Base-by-base conservation (phyloP, 257 asterid species). In the Ilex aquifolium region DNA sequence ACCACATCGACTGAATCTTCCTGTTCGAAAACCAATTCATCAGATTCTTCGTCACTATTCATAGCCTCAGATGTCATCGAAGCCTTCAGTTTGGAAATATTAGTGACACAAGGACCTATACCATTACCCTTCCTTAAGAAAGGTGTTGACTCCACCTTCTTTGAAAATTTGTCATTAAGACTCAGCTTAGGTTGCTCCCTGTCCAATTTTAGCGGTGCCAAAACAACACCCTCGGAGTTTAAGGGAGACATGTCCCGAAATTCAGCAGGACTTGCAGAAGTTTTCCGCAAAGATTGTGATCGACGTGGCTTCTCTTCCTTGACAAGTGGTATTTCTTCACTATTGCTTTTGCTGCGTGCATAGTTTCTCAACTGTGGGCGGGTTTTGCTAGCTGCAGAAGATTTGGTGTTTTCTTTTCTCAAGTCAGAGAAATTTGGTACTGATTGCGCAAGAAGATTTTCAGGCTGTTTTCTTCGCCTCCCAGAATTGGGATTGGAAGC, bases 391-490 rank as follows among this genome's bases (percentile, higher is more conserved):
- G 77, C 69, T 70, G 85, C 79, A 62, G 78, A 69, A 76, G 85
- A 85, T 73, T 77, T 88, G 55, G 92, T 67, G 57, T 81, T 87
- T 76, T 93, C 99, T 72, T 84, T 93, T 84, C 87, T 77, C 77
- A 86, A 64, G 59, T 84, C 95, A 57, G 95, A 78, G 71, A 93
- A 85, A 73, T 84, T 88, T 39, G 90, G 96, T 78, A 87, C 96
- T n/a, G 99, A 93, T 64, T 84, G 95, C 21, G 82, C 89, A 64
- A 90, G 85, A 64, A 87, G 96, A 74, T 84, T 93, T 69, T 93
- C 99, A 30, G 88, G 60, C 53, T 83, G 95, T 76, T 67, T 66
- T 76, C 90, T 84, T 56, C 89, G 82, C 69, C 80, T 88, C 61
- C 76, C 85, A 51, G 89, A 69, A 80, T 66, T 72, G 56, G 31